These are phyloP conservation scores for Paragyromitra xinjiangensis DNA, from an alignment of 495 filamentous ascomycete species.

Conservation along the genomic window DNA sequence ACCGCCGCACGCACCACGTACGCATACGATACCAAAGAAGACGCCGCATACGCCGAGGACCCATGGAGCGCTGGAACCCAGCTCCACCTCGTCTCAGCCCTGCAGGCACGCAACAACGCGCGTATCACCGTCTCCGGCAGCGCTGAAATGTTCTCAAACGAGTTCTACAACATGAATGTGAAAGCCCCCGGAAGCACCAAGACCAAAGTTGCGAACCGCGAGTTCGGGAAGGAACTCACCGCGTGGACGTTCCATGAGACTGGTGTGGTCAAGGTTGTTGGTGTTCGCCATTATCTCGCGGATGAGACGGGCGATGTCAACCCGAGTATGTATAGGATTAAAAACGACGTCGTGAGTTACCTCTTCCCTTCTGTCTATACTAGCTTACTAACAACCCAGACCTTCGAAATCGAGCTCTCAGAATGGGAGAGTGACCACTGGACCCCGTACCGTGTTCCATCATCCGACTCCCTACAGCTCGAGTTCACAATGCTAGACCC, in stretches of 20 bases:
- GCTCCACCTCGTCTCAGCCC: constrained; percentile 77
- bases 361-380: constrained; percentile 15
- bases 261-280: constrained; percentile 85
- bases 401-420: constrained; percentile 86
- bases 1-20: constrained; percentile 84
- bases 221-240: constrained; percentile 83
- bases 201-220: constrained; percentile 75
- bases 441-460: constrained; percentile 74
- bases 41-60: constrained; percentile 71
- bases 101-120: constrained; percentile 93
- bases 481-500: constrained; percentile 99
- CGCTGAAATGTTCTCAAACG: constrained; percentile 83
- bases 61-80: constrained; percentile 85
- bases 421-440: constrained; percentile 78
- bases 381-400: constrained; percentile 64
- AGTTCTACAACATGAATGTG: constrained; percentile 88
- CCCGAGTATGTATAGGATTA: constrained; percentile 91
- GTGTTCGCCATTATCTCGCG: constrained; percentile 79
- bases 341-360: constrained; percentile 89
- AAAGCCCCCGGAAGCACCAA: constrained; percentile 67
- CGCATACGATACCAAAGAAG: constrained; percentile 93
- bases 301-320: constrained; percentile 68
- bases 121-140: constrained; percentile 87
- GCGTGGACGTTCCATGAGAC: constrained; percentile 94
- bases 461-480: constrained; percentile 79